Evolutionary conservation across 2,329 filamentous ascomycete genomes (phyloP), one percentile per base, ranked within the genome.

Genomic region (Colletotrichum liaoningense): DNA sequence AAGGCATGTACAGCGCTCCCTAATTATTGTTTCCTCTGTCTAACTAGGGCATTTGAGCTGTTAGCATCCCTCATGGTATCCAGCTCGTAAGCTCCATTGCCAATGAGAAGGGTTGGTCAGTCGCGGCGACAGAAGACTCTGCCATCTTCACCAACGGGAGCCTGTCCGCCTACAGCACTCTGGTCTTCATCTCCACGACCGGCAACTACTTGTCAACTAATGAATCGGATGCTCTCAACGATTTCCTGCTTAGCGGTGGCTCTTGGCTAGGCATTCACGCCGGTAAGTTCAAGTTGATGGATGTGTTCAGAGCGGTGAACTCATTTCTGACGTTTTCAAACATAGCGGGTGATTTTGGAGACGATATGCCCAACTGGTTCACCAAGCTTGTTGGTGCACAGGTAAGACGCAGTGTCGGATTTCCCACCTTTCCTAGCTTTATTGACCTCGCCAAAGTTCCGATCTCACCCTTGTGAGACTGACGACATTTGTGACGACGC

Each of bases 121-220:
- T 62, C 16, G 30, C 33, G 22, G 58, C 58, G 9, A 62, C 58
- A n/a, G 58, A 62, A 35, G 58, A 62, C n/a, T 62, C 58, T 22
- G 7, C n/a, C n/a, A n/a, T 62, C 58, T 62, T 62, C 58, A 62
- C 58, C 8, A 62, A 60, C n/a, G 57, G 57, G 11, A 60, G 57
- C 16, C 9, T 60, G n/a, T n/a, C 28, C 16, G 57, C 33, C 9
- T 60, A 35, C 9, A 35, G 28, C 19, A 60, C 57, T n/a, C 33
- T 60, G 26, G 57, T 60, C 30, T 60, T 60, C 30, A 30, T 60
- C 11, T 60, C 57, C 19, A 60, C 57, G n/a, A 60, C 38, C 0
- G 38, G 38, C 38, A 42, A 19, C 38, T 42, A 42, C 5, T 6
- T 42, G 14, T 42, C 38, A 42, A 42, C 38, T 16, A 42, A 49